Evolutionary conservation across 352 stramenopile genomes (phyloP), one percentile per base, ranked within the genome.

Genomic region (Globisporangium emineosum): DNA sequence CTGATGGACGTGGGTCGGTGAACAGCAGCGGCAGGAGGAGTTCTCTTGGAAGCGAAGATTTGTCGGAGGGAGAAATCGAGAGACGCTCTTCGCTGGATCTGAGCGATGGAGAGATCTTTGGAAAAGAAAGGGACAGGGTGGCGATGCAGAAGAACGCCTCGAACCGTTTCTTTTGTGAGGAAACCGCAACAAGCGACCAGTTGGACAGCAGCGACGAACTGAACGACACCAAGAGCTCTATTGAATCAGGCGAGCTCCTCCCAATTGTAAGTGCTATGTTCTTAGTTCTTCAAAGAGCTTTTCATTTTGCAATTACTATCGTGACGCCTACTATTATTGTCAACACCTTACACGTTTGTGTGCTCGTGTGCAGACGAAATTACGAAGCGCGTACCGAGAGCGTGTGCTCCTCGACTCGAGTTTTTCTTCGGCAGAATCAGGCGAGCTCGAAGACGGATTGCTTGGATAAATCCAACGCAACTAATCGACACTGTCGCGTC

Each of bases 61-160:
- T 85, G 5, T 83, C 78, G 1, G 78, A 86, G 19, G 75, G 78
- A 9, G 76, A 85, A 33, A 35, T 85, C 12, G 62, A 68, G 4
- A 27, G 47, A 15, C 37, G 71, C 49, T 25, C 60, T 30, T 47
- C 47, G 21, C 19, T 61, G 8, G 76, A 88, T 50, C 56, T 86
- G n/a, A 93, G 84, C 51, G 84, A 93, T 50, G 84, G 80, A 3
- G 84, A 93, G 57, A 62, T 91, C 49, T 86, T 71, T 60, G 80
- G 80, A 5, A 45, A 65, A 3, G 57, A 52, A 9, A 69, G 75
- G 25, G 67, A 63, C 5, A 65, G 67, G 21, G 68, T 77, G 32
- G 37, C 73, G 10, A 66, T 57, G 9, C 27, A 50, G 17, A 83
- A 76, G 45, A 79, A 83, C 29, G 15, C n/a, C 1, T 40, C 13